phyloP scores from a whole-genome alignment of 805 yeast species.

The Ogataea dorogensis region DNA sequence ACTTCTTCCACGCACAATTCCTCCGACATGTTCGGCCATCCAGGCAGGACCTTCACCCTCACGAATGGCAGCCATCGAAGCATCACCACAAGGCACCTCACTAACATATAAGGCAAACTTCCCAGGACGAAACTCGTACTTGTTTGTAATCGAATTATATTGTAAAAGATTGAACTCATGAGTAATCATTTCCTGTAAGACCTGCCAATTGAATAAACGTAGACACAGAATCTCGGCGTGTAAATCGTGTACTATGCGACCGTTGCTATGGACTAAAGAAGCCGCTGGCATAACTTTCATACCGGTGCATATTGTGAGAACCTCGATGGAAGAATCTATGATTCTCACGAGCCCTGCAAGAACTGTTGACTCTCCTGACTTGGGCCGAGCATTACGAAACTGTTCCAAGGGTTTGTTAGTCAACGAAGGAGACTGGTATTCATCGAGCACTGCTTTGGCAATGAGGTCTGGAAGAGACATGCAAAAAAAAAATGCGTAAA shows the following conservation, averaged over 20 bases:
- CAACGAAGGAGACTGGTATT: constrained; percentile 16
- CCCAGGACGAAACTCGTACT: not conserved
- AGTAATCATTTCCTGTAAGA: constrained; percentile 49
- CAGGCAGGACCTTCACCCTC: constrained; percentile 16
- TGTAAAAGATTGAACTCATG: constrained; percentile 18
- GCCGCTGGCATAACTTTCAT: constrained; percentile 71
- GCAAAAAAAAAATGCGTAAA: constrained; percentile 19
- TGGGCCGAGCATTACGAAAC: constrained; percentile 43
- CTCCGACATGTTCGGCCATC: constrained; percentile 14
- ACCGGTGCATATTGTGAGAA: constrained; percentile 70
- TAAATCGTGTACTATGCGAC: constrained; percentile 74
- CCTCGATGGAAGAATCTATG: constrained; percentile 25
- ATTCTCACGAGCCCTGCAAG: constrained; percentile 67
- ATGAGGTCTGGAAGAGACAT: constrained; percentile 18
- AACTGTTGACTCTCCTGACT: constrained; percentile 84
- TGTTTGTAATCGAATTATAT: not conserved
- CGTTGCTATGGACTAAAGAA: constrained; percentile 39
- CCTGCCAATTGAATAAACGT: constrained; percentile 62
- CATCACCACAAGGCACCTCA: constrained; percentile 90
- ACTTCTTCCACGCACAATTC: constrained; percentile 58
- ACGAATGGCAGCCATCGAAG: no score
- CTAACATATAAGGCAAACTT: constrained; percentile 62
- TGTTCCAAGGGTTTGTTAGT: constrained; percentile 10
- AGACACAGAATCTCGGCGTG: constrained; percentile 86
- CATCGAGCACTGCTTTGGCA: constrained; percentile 14